Conservation (phyloP, 306 rosid species). For the Sphenostylis stenocarpa region DNA sequence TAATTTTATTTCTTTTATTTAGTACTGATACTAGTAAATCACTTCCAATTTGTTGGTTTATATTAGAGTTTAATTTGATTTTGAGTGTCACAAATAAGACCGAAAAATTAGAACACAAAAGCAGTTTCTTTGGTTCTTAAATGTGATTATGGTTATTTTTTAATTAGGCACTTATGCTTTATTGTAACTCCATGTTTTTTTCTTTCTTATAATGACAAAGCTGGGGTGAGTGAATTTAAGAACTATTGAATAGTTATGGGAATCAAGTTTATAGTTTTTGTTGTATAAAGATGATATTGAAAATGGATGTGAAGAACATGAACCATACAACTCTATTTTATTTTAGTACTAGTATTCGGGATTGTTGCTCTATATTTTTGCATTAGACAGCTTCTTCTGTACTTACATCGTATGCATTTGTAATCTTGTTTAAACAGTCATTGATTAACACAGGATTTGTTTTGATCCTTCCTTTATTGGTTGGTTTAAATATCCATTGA, state of each 20-base stretch:
- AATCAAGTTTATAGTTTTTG: not conserved
- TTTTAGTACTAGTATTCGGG: conserved; percentile 16
- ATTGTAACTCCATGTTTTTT: not conserved
- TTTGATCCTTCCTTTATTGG: no score
- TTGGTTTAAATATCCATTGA: not conserved
- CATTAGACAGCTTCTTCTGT: conserved; percentile 10
- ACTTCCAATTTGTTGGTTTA: not conserved
- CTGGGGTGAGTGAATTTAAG: not conserved
- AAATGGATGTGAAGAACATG: not conserved
- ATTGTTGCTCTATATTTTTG: not conserved
- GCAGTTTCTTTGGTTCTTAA: not conserved
- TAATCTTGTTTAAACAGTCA: not conserved
- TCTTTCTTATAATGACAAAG: not conserved
- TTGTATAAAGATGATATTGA: not conserved
- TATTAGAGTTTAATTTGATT: not conserved
- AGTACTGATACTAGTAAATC: not conserved
- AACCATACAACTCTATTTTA: no score
- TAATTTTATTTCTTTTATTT: not conserved
- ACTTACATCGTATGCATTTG: not conserved
- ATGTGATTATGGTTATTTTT: not conserved
- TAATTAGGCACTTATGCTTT: not conserved
- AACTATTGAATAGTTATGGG: not conserved
- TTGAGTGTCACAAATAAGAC: not conserved
- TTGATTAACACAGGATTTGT: no score
- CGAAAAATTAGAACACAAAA: not conserved